phyloP scores from a whole-genome alignment of 441 rosid species.

The Arabidopsis hybrid region DNA sequence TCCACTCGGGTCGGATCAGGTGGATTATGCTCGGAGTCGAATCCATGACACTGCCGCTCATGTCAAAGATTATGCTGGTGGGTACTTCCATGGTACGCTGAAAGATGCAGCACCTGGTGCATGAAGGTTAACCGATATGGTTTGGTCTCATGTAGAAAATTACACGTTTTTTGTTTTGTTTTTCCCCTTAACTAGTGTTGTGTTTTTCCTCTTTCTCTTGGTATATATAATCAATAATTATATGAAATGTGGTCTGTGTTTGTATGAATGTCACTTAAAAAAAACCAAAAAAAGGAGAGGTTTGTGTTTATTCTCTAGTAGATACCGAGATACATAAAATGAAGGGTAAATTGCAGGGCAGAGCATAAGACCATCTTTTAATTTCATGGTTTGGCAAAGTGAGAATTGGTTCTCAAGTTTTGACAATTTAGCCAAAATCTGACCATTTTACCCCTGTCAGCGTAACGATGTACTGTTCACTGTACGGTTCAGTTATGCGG shows the following conservation, averaged over 20 bases:
- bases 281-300: background rate
- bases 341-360: no score
- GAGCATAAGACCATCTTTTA: no score
- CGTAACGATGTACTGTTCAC: no score
- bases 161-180: background rate
- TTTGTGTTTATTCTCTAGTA: background rate
- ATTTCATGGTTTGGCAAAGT: no score
- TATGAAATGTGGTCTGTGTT: background rate
- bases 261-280: background rate
- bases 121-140: constrained; percentile 42
- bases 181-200: background rate
- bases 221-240: constrained; percentile 11
- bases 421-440: no score
- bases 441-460: no score
- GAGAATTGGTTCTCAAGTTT: no score
- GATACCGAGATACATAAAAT: no score
- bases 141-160: background rate
- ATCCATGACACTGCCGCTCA: constrained; percentile 80
- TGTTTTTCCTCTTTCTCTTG: background rate
- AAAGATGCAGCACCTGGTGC: constrained; percentile 94
- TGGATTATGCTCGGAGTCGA: constrained; percentile 71
- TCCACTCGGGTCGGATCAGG: constrained; percentile 73
- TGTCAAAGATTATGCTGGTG: constrained; percentile 84
- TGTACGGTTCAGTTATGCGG: no score
- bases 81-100: constrained; percentile 70